Evolutionary conservation across 495 filamentous ascomycete genomes (phyloP).

Genomic region (Massariosphaeria phaeospora): DNA sequence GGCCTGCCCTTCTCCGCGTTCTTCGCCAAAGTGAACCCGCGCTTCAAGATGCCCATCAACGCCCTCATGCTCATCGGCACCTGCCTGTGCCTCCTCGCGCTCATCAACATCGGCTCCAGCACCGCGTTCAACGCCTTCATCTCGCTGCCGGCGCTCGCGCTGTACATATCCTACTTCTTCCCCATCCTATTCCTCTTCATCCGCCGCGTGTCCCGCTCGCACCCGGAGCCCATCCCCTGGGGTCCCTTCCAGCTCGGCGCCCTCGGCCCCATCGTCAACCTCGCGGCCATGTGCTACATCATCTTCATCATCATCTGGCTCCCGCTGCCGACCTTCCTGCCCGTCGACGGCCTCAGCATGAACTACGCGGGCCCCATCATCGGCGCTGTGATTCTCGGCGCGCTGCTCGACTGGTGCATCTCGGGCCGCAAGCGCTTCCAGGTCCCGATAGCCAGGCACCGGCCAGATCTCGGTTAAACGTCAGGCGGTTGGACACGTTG

Average conservation of each 20-base stretch:
- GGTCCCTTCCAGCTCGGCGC: slow-evolving; percentile 34
- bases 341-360: slow-evolving; percentile 46
- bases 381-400: slow-evolving; percentile 23
- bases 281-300: slow-evolving; percentile 42
- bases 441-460: slow-evolving; percentile 22
- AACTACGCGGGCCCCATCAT: slow-evolving; percentile 43
- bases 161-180: slow-evolving; percentile 52
- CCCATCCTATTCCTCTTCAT: slow-evolving; percentile 44
- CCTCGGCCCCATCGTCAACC: slow-evolving; percentile 44
- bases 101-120: slow-evolving; percentile 50
- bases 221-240: slow-evolving; percentile 24
- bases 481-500: too few species aligned
- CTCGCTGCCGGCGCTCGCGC: slow-evolving; percentile 45
- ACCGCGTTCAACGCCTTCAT: slow-evolving; percentile 50
- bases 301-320: slow-evolving; percentile 45
- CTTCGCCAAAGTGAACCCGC: slow-evolving; percentile 40
- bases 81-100: slow-evolving; percentile 43
- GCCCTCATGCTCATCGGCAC: slow-evolving; percentile 45
- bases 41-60: slow-evolving; percentile 47
- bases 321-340: slow-evolving; percentile 45
- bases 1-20: slow-evolving; percentile 54
- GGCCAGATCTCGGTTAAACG: too few species aligned
- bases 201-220: slow-evolving; percentile 30
- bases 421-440: slow-evolving; percentile 30
- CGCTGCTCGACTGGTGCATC: slow-evolving; percentile 31